Base-by-base conservation (phyloP, 768 basidiomycete genomes). In the Tephrocybe sp. region DNA sequence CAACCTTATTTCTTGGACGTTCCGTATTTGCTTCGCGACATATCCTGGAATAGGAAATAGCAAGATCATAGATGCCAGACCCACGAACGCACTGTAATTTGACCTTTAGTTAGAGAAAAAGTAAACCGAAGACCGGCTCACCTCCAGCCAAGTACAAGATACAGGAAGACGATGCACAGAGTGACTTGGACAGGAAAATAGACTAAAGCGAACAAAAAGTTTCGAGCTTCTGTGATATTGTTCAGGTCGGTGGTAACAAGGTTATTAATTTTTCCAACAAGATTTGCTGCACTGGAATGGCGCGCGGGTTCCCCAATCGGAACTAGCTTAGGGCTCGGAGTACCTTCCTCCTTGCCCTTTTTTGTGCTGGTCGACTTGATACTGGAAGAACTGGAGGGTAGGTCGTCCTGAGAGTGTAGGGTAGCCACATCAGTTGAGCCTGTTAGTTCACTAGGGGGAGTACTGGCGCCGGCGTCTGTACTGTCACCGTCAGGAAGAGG, bases 211-310 rank as follows among this genome's bases (percentile, higher is more conserved):
- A 71, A 39, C 12, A 73, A 48, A 39, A 76, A 70, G 46, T 75
- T 67, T 22, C 68, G 55, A 12, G 65, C 64, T 18, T 63, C 64
- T 13, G 60, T 58, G 39, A 78, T 73, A 49, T 68, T 69, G 27
- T 49, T 53, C 51, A 75, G 40, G 64, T 92, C 89, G 1, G 83
- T 82, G 7, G 87, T 82, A 27, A 88, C 78, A 5, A 90, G 67
- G 47, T 89, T 91, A 63, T 86, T 91, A 61, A 92, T 83, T 61
- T 82, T 87, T 9, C 90, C 89, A 30, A 83, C 78, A 18, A 88
- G 65, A 59, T 85, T 83, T 8, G 67, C 68, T 9, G 66, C 61
- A 38, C 67, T 67, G 5, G 56, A 55, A 31, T 38, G 45, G 32
- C 43, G 42, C 16, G 52, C 56, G 5, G 24, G 16, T 19, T 56